Percentiles rank a stretch among this genome's conserved stretches.
phyloP scores from a whole-genome alignment of 2,329 filamentous ascomycete genomes.

The Claviceps pazoutovae region DNA sequence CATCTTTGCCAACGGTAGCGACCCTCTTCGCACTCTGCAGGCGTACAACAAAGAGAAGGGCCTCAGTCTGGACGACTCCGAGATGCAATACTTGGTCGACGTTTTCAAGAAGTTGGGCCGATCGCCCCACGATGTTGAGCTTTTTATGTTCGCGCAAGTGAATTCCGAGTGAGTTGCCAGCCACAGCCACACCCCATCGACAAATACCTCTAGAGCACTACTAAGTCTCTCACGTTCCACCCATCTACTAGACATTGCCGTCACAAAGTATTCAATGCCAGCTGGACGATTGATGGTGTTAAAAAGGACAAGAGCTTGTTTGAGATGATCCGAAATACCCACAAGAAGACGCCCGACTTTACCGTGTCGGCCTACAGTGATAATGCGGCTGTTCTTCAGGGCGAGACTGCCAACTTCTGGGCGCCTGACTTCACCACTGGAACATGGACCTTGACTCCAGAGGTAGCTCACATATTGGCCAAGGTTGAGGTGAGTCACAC shows the following conservation, averaged over 20 bases:
- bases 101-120: conserved; percentile 30
- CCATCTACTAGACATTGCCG: conserved; percentile 44
- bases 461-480: conserved; percentile 72
- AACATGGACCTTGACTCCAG: conserved; percentile 76
- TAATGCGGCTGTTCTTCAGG: conserved; percentile 73
- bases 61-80: conserved; percentile 71
- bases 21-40: conserved; percentile 58
- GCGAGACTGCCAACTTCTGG: conserved; percentile 46
- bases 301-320: conserved; percentile 72
- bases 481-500: conserved; percentile 56
- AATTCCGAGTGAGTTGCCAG: conserved; percentile 57
- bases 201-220: neutral
- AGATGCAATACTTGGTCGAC: conserved; percentile 90
- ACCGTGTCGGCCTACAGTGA: conserved; percentile 96
- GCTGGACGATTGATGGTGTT: conserved; percentile 85
- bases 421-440: conserved; percentile 75
- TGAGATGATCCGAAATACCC: conserved; percentile 92
- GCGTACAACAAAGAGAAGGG: conserved; percentile 76
- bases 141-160: conserved; percentile 99
- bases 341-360: conserved; percentile 64
- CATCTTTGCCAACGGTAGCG: conserved; percentile 50
- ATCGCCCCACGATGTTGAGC: conserved; percentile 74
- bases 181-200: neutral
- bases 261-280: conserved; percentile 88
- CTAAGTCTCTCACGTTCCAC: neutral